Evolutionary conservation across 1,284 basidiomycete species (phyloP), one percentile per base, ranked within the genome.

Genomic region (Apiotrichum sp.): DNA sequence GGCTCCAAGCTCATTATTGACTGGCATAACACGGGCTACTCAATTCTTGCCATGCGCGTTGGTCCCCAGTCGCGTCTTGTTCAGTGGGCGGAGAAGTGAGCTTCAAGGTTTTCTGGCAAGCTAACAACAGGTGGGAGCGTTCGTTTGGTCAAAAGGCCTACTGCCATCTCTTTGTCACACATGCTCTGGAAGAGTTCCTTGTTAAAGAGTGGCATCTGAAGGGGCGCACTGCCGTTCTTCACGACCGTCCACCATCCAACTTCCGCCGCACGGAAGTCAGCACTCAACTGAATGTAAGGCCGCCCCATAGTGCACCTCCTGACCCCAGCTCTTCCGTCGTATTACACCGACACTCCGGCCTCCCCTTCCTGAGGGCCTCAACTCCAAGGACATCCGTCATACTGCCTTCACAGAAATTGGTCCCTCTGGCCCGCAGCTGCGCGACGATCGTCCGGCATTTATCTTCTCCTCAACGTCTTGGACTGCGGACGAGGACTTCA

Each of bases 21-120:
- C 77, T 99, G 96, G 96, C 96, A 99, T 73, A 99, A 99, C 72
- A 83, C 95, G 8, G 93, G 93, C 6, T 95, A 92, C 71, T 97
- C 87, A 56, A 93, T 98, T 50, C 82, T 99, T 36, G 88, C 87
- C 0, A 77, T 98, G 58, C 86, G 86, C 61, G 76, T 95, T 7
- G 89, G 91, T 0, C 58, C 78, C 0, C 70, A 75, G 0, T 87
- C 90, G 65, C 73, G 80, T 0, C 80, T 95, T 55, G 91, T 96
- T 33, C 81, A 74, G 53, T 67, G 95, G 11, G 86, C 89, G 0
- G 84, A 83, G 75, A 81, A 80, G 90, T 93, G 47, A 55, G 78
- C 66, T 33, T 14, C 76, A 78, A 72, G 91, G 41, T 84, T 88
- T 0, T 82, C 82, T 16, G 13, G 6, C 6, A 16, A 7, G 10